These are phyloP conservation scores for Hysterium pulicare DNA, from an alignment of 2,329 filamentous ascomycete species.

Conservation along the genomic window DNA sequence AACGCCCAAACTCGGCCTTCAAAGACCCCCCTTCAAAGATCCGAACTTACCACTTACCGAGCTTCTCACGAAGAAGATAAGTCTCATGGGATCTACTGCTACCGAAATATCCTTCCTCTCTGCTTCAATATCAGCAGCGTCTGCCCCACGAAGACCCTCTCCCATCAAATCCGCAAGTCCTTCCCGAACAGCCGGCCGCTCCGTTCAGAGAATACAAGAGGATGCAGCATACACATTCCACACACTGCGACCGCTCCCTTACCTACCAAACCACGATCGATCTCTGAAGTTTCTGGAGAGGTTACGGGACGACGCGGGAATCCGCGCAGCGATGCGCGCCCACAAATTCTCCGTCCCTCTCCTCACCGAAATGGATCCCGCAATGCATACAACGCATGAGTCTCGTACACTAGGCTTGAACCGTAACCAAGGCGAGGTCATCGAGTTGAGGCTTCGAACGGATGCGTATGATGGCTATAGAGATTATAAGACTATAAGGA, in stretches of 20 bases:
- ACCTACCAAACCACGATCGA: conserved; percentile 72
- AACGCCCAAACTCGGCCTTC: conserved; percentile 61
- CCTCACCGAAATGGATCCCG: conserved; percentile 93
- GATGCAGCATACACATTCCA: conserved; percentile 76
- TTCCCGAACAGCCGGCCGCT: conserved; percentile 35
- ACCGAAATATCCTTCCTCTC: conserved; percentile 58
- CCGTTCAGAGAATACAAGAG: conserved; percentile 51
- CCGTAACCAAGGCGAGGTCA: conserved; percentile 80
- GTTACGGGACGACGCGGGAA: conserved; percentile 78
- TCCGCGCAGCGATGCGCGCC: conserved; percentile 76
- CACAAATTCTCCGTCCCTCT: conserved; percentile 82
- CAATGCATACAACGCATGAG: conserved; percentile 78
- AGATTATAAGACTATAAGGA: conserved; percentile 86
- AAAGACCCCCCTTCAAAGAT: conserved; percentile 63
- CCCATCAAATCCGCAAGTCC: conserved; percentile 41
- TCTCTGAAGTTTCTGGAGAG: conserved; percentile 70
- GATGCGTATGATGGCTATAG: conserved; percentile 92
- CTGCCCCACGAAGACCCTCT: conserved; percentile 37
- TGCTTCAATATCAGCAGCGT: conserved; percentile 36
- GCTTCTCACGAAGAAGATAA: conserved; percentile 58
- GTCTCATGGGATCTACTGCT: conserved; percentile 61
- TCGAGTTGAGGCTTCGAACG: conserved; percentile 85
- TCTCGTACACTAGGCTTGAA: conserved; percentile 82
- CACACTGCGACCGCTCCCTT: conserved; percentile 67
- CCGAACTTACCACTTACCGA: conserved; percentile 49